Conservation (phyloP, 345 rosid species). For the Salix suchowensis region DNA sequence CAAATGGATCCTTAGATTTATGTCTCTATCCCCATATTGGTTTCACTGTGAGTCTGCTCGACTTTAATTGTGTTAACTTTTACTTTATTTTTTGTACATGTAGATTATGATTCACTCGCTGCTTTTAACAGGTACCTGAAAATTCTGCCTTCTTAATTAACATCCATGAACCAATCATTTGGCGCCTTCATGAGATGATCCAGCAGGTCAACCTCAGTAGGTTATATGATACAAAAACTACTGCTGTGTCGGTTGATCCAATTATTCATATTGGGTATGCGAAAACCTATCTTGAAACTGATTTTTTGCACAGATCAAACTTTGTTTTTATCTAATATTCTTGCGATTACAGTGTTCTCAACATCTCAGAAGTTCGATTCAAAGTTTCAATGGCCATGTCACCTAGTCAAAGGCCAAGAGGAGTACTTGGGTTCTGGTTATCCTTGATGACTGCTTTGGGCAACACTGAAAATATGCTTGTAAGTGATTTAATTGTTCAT, state of each 20-base stretch:
- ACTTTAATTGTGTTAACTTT: conserved; percentile 1
- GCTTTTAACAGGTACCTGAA: conserved; percentile 65
- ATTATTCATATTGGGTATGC: conserved; percentile 87
- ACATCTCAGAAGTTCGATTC: conserved; percentile 83
- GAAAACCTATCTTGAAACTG: conserved; percentile 1
- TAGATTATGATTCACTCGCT: conserved; percentile 13
- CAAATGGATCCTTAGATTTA: conserved; percentile 77
- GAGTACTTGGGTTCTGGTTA: conserved; percentile 98
- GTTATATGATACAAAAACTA: conserved; percentile 51
- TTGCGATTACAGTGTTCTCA: conserved; percentile 61
- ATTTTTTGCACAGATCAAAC: not conserved
- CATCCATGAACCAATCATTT: conserved; percentile 93
- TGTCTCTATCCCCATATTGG: conserved; percentile 85
- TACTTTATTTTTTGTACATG: not conserved
- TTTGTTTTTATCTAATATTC: conserved; percentile 6
- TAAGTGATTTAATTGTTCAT: conserved; percentile 32
- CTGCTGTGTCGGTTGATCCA: conserved; percentile 96
- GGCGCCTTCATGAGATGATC: conserved; percentile 99
- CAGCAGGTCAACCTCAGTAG: conserved; percentile 77
- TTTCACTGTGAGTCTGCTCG: conserved; percentile 50
- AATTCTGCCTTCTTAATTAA: conserved; percentile 77
- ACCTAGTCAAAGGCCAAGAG: conserved; percentile 91
- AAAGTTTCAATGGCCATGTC: conserved; percentile 96
- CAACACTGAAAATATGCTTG: conserved; percentile 96
- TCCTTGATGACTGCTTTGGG: conserved; percentile 99